phyloP scores from a whole-genome alignment of 495 filamentous ascomycete species.

The Penicillium cosmopolitanum region DNA sequence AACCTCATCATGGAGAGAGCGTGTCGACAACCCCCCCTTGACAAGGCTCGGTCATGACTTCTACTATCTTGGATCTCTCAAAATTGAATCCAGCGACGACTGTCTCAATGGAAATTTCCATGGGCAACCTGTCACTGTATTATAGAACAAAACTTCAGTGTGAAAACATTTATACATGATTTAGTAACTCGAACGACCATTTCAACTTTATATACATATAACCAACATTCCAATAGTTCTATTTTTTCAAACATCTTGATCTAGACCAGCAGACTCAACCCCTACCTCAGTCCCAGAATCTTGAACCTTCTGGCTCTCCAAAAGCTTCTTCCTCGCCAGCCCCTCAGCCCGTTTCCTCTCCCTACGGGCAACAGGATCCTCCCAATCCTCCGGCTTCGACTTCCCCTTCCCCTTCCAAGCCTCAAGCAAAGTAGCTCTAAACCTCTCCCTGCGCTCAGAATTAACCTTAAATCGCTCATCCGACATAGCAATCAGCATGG shows the following conservation, averaged over 20 bases:
- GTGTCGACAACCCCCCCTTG: no score
- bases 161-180: no score
- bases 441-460: slow-evolving; percentile 65
- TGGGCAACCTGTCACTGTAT: no score
- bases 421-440: slow-evolving; percentile 40
- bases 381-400: slow-evolving; percentile 37
- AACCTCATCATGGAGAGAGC: no score
- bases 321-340: slow-evolving; percentile 45
- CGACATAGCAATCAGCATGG: slow-evolving; percentile 64
- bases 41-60: no score
- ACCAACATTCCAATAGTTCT: background rate
- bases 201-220: no score
- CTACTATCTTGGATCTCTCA: no score
- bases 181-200: no score
- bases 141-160: no score
- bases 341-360: slow-evolving; percentile 68
- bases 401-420: slow-evolving; percentile 21
- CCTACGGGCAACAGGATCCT: slow-evolving; percentile 58
- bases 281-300: background rate
- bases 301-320: slow-evolving; percentile 27
- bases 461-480: slow-evolving; percentile 82
- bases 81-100: no score
- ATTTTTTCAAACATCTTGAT: background rate
- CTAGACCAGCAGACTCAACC: slow-evolving; percentile 6
- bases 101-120: no score